Evolutionary conservation across 306 rosid genomes (phyloP), one percentile per base, ranked within the genome.

Genomic region (Rubus idaeus): DNA sequence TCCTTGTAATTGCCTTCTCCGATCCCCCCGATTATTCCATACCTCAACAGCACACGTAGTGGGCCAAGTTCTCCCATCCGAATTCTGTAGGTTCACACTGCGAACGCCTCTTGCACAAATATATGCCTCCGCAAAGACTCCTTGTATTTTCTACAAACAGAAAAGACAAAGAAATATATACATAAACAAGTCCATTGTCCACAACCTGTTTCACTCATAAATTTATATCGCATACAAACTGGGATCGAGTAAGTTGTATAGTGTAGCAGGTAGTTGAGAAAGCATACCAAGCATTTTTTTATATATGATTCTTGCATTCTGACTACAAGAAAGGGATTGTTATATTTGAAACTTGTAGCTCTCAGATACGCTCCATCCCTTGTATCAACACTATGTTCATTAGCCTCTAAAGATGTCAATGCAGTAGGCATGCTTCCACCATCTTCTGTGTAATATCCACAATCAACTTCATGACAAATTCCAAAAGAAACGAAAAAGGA

Each of bases 11-110:
- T n/a, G 11, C 14, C 1, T 47, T 53, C 60, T 23, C 35, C 35
- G 35, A 30, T 30, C 2, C 35, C 35, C 1, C 35, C 2, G 35
- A n/a, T 6, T 10, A 53, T 4, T 2, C 21, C 21, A 18, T 84
- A 81, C 20, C 17, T 9, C 40, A 55, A 49, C 41, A 83, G 7
- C 57, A 20, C 41, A 79, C 8, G 26, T 14, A 42, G 77, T 72
- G 11, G 76, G 1, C 84, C 87, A 79, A 57, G 30, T 63, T 76
- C 45, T 68, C 47, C 68, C 73, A 18, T 70, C 79, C 50, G 47
- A 17, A 14, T 40, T 69, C 21, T 23, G 60, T 30, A 83, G 9
- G 10, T 9, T 71, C 10, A 63, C 21, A 5, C 2, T 20, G 17
- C 56, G 17, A n/a, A 10, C 17, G 2, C 53, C 72, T 3, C 72